A percentile compares a stretch with the other conserved stretches of the same genome.
phyloP scores from a whole-genome alignment of 2,329 filamentous ascomycete genomes.

The Cytospora leucostoma region DNA sequence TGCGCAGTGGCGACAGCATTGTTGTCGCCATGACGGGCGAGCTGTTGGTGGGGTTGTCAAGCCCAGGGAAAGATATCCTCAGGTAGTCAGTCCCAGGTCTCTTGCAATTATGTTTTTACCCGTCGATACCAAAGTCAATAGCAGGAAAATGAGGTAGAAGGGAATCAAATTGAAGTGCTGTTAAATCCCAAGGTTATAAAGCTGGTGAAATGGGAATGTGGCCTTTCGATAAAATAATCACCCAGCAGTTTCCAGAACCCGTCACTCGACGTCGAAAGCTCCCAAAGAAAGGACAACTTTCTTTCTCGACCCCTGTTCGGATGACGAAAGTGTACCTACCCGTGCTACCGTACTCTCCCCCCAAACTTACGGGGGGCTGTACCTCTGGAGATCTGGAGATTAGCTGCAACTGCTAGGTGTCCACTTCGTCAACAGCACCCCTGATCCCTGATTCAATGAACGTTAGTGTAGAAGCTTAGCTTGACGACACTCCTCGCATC shows the following conservation, averaged over 20 bases:
- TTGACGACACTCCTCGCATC: not conserved
- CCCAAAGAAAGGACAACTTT: slow-evolving; percentile 24
- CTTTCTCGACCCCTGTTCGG: slow-evolving; percentile 20
- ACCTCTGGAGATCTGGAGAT: slow-evolving; percentile 9
- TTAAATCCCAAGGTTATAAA: slow-evolving; percentile 8
- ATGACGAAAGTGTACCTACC: not conserved
- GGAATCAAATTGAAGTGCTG: slow-evolving; percentile 1
- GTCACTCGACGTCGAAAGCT: slow-evolving; percentile 21
- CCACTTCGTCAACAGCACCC: slow-evolving; percentile 19
- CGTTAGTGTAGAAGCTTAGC: slow-evolving; percentile 17
- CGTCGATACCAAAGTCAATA: not conserved
- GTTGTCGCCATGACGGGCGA: slow-evolving; percentile 43
- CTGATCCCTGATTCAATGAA: slow-evolving; percentile 8
- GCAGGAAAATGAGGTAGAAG: not conserved
- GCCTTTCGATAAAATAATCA: slow-evolving; percentile 19
- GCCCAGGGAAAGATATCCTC: slow-evolving; percentile 5
- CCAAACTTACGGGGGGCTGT: not conserved
- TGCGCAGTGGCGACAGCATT: slow-evolving; percentile 39
- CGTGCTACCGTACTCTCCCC: too few species aligned
- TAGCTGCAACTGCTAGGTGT: slow-evolving; percentile 21
- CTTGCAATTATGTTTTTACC: not conserved
- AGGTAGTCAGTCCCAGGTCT: slow-evolving; percentile 7
- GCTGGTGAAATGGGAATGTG: slow-evolving; percentile 25
- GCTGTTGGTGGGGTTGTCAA: slow-evolving; percentile 20
- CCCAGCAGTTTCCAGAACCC: slow-evolving; percentile 8